Evolutionary conservation across 495 filamentous ascomycete species (phyloP).

Genomic region (Trichoderma asperelloides): DNA sequence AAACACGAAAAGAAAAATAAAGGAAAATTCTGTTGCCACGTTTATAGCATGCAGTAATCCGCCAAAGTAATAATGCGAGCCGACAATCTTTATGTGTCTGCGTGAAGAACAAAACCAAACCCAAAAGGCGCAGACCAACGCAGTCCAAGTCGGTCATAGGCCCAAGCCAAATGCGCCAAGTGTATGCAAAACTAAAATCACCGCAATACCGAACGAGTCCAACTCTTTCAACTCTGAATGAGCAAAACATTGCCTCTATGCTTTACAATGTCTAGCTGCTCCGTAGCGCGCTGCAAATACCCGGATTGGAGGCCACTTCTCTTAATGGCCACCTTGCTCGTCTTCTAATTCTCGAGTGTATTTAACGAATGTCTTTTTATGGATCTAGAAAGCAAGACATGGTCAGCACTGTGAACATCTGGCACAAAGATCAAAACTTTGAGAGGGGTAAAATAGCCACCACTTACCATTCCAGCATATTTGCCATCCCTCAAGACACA

Average conservation of each 20-base stretch:
- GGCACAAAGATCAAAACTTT: background rate
- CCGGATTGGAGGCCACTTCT: background rate
- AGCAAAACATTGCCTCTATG: background rate
- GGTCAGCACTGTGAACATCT: constrained; percentile 18
- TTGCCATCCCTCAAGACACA: constrained; percentile 78
- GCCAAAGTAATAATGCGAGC: background rate
- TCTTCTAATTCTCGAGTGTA: constrained; percentile 77
- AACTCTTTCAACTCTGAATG: background rate
- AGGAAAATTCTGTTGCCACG: too few relatives aligned
- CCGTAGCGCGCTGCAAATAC: background rate
- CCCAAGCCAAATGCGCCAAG: constrained; percentile 4
- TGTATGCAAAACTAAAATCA: background rate
- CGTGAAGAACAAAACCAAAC: background rate
- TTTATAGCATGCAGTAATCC: background rate
- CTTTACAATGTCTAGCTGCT: background rate
- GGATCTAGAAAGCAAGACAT: constrained; percentile 38
- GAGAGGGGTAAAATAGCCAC: background rate
- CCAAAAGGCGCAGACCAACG: background rate
- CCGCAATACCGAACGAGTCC: background rate
- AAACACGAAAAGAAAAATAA: background rate
- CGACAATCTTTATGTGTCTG: background rate
- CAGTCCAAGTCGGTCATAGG: background rate
- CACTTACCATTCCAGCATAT: constrained; percentile 75
- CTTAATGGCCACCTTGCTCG: constrained; percentile 26
- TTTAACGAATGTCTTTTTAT: constrained; percentile 96